phyloP scores from a whole-genome alignment of 306 rosid genomes.

The Heteromeles arbutifolia region DNA sequence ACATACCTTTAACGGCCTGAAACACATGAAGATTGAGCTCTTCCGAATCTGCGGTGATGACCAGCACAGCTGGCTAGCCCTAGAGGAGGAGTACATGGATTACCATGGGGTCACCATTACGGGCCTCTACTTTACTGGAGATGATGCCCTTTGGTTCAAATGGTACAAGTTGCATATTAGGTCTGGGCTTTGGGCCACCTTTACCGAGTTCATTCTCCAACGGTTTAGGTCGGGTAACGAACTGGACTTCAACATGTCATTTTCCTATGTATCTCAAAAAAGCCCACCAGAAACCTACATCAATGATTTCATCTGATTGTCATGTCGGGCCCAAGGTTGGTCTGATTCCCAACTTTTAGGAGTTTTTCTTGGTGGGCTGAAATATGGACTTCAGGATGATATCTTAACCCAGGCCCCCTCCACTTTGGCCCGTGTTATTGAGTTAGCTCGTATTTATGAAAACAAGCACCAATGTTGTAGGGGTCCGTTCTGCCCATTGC shows the following conservation, averaged over 20 bases:
- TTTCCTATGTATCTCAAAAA: too few species aligned
- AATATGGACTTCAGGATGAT: rapidly evolving
- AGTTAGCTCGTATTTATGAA: rapidly evolving
- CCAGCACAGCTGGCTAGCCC: rapidly evolving
- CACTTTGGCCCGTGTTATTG: rapidly evolving
- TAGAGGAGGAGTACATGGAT: too few species aligned
- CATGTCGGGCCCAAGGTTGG: too few species aligned
- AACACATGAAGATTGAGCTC: too few species aligned
- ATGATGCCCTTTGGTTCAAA: rapidly evolving
- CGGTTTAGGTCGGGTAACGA: rapidly evolving
- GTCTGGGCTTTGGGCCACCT: too few species aligned
- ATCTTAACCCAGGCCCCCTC: rapidly evolving
- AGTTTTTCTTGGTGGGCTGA: too few species aligned
- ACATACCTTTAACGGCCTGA: rapidly evolving
- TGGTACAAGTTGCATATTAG: rapidly evolving
- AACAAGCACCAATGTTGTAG: rapidly evolving
- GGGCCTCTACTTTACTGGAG: rapidly evolving
- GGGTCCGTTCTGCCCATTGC: rapidly evolving
- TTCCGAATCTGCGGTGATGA: rapidly evolving
- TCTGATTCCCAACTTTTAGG: too few species aligned
- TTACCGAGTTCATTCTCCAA: too few species aligned
- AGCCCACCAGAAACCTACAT: rapidly evolving
- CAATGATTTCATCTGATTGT: rapidly evolving
- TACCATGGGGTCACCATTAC: rapidly evolving
- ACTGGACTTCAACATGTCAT: too few species aligned